Base-by-base conservation (phyloP, 345 rosid genomes). In the Salix purpurea region DNA sequence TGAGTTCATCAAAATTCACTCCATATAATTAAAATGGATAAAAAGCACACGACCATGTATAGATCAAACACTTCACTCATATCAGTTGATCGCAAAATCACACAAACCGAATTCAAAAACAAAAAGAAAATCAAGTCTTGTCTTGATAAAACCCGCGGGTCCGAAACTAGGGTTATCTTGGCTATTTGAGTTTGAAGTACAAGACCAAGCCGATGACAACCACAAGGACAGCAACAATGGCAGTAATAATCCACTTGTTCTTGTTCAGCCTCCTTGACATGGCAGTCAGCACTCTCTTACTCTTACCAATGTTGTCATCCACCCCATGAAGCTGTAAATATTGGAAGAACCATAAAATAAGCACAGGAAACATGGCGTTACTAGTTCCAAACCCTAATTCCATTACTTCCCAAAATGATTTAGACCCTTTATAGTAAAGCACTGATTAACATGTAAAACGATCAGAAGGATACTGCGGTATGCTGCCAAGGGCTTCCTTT, bases 241-340 rank as follows among this genome's bases (percentile, higher is more conserved):
- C 73, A 72, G 96, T 90, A 19, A 92, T 81, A 56, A 87, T 92
- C 93, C 96, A 96, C 78, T 94, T 96, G 96, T 94, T 96, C 84
- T 82, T 85, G 87, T 77, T 87, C 94, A 94, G 90, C 83, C 97
- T 91, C 87, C 91, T 90, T 7, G 97, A 76, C 83, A 94, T 92
- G 76, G 74, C 72, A 42, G 90, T 85, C 90, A 96, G 78, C 73
- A 92, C 85, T 85, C 78, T 91, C 94, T 92, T 96, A 79, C 98
- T 96, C 88, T 87, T 92, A 65, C 96, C 92, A 3, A 94, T 36
- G 81, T 91, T 94, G 76, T 89, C 94, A 60, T 92, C 97, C 76
- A 96, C 99, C 76, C 98, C 99, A 71, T 91, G 89, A 70, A 92
- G 91, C 98, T 96, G 88, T 79, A 54, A 67, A 58, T 39, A 70